Evolutionary conservation across 352 stramenopile species (phyloP).

Genomic region (Aphanomyces stellatus): DNA sequence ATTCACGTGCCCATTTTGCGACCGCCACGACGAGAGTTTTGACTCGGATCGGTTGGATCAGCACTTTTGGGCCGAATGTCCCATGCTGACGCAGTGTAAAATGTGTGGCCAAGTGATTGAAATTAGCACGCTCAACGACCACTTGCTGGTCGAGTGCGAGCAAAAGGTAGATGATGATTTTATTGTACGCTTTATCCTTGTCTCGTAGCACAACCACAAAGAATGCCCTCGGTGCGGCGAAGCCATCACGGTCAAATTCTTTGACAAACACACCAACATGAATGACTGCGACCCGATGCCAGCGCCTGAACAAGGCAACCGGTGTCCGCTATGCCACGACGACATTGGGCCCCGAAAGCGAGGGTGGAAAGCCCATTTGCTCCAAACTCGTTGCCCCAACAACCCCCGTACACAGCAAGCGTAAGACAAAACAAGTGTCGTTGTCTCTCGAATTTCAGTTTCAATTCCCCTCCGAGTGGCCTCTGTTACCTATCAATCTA

Average conservation of each 20-base stretch:
- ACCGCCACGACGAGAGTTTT: slow-evolving; percentile 76
- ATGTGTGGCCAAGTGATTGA: slow-evolving; percentile 92
- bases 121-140: slow-evolving; percentile 83
- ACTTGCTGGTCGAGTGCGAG: slow-evolving; percentile 86
- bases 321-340: slow-evolving; percentile 76
- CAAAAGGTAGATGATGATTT: slow-evolving; percentile 27
- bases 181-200: background rate
- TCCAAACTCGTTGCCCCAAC: slow-evolving; percentile 59
- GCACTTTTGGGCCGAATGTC: slow-evolving; percentile 89
- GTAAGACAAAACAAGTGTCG: too few species aligned
- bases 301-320: slow-evolving; percentile 49
- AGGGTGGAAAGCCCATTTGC: slow-evolving; percentile 60
- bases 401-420: too few species aligned
- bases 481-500: too few species aligned
- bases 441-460: too few species aligned
- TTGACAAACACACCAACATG: slow-evolving; percentile 64
- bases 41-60: slow-evolving; percentile 85
- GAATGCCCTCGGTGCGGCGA: slow-evolving; percentile 72
- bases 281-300: slow-evolving; percentile 59
- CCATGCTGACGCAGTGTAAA: slow-evolving; percentile 87
- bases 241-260: slow-evolving; percentile 79
- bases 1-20: slow-evolving; percentile 89
- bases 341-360: slow-evolving; percentile 52
- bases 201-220: slow-evolving; percentile 48
- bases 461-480: too few species aligned